phyloP scores from a whole-genome alignment of 2,329 filamentous ascomycete species.

The Pseudogymnoascus sp. region DNA sequence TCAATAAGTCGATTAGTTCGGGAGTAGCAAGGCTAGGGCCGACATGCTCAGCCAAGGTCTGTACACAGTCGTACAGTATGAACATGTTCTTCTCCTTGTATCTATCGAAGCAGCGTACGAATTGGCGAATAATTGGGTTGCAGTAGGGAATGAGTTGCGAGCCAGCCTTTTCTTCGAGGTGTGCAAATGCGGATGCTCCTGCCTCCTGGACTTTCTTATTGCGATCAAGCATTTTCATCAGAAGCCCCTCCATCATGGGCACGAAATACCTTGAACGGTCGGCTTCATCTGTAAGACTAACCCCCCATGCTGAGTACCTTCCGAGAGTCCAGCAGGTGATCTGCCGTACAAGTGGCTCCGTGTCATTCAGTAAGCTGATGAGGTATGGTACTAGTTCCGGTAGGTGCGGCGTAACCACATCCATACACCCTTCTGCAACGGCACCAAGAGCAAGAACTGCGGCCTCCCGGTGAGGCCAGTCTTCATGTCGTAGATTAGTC shows the following conservation, averaged over 20 bases:
- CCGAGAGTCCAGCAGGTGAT: conserved; percentile 98
- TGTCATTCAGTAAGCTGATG: conserved; percentile 73
- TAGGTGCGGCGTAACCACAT: conserved; percentile 80
- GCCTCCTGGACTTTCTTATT: conserved; percentile 99
- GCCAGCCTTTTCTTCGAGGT: conserved; percentile 87
- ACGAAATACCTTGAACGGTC: conserved; percentile 76
- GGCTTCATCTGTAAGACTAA: conserved; percentile 56
- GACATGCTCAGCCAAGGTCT: conserved; percentile 89
- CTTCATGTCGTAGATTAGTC: conserved; percentile 74
- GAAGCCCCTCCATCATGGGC: conserved; percentile 93
- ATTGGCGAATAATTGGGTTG: conserved; percentile 82
- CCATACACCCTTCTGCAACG: conserved; percentile 89
- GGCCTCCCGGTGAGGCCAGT: conserved; percentile 90
- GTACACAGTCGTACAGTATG: conserved; percentile 96
- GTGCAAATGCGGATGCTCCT: conserved; percentile 90
- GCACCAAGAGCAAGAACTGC: conserved; percentile 90
- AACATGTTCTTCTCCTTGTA: conserved; percentile 99
- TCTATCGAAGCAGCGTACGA: conserved; percentile 80
- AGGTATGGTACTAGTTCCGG: conserved; percentile 86
- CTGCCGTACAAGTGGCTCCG: conserved; percentile 83
- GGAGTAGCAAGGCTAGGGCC: conserved; percentile 72
- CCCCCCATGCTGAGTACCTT: conserved; percentile 87
- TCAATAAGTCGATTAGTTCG: conserved; percentile 73
- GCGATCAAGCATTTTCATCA: conserved; percentile 88
- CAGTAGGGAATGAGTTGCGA: conserved; percentile 76